Evolutionary conservation across 257 asterid species (phyloP).

Genomic region (Solanum lycopersicoides): DNA sequence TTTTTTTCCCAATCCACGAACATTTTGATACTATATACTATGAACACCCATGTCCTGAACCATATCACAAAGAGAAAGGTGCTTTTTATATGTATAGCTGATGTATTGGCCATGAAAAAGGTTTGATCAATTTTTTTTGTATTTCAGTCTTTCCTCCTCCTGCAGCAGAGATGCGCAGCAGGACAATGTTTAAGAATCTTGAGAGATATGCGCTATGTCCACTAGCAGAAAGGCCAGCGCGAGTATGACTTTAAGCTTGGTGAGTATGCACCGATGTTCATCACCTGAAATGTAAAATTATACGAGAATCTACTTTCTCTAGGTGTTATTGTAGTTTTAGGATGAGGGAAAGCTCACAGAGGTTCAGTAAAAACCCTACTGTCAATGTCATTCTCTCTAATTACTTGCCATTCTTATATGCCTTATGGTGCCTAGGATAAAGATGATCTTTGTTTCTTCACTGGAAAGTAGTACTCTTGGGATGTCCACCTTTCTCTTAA

Average conservation of each 20-base stretch:
- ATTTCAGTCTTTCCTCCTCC: slow-evolving; percentile 77
- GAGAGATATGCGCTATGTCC: slow-evolving; percentile 73
- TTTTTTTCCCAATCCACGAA: neutral
- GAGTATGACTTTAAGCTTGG: slow-evolving; percentile 98
- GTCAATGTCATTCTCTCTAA: neutral
- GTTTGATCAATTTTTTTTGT: slow-evolving; percentile 8
- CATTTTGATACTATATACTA: neutral
- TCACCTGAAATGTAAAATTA: slow-evolving; percentile 76
- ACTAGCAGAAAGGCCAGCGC: slow-evolving; percentile 92
- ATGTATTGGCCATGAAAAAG: slow-evolving; percentile 4
- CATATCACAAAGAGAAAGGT: neutral
- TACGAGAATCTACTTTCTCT: slow-evolving; percentile 89
- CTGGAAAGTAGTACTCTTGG: neutral
- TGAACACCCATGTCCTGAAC: neutral
- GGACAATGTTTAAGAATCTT: slow-evolving; percentile 71
- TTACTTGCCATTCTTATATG: neutral
- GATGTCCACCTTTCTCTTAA: neutral
- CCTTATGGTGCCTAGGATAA: neutral
- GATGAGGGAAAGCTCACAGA: slow-evolving; percentile 99
- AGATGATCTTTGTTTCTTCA: neutral
- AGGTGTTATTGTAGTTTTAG: slow-evolving; percentile 84
- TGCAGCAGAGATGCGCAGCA: slow-evolving; percentile 77
- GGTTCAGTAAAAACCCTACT: slow-evolving; percentile 41
- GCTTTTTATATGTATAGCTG: slow-evolving; percentile 3
- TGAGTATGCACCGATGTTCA: slow-evolving; percentile 98